Percentiles rank a stretch among this genome's conserved stretches.
Evolutionary conservation across 148 eudicot species (phyloP).

Genomic region (Rhododendron vialii): DNA sequence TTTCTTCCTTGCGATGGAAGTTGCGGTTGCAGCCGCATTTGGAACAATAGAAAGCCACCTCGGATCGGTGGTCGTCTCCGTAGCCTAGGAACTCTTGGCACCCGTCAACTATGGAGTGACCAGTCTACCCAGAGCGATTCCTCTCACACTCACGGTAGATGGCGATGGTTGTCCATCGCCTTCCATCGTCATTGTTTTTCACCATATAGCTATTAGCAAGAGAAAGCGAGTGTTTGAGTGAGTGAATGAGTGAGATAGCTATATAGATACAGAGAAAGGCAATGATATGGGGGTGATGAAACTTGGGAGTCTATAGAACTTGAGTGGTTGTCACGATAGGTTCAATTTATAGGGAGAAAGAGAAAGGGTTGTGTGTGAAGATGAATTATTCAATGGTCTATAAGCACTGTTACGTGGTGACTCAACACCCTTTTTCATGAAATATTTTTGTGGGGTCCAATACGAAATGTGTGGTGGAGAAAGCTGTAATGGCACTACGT

Average conservation of each 20-base stretch:
- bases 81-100: not conserved
- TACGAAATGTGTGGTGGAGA: no score
- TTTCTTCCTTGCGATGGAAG: not conserved
- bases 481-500: no score
- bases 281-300: not conserved
- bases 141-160: not conserved
- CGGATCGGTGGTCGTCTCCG: not conserved
- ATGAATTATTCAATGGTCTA: no score
- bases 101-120: not conserved
- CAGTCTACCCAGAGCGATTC: not conserved
- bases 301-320: no score
- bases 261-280: not conserved
- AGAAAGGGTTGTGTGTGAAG: no score
- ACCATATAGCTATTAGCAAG: not conserved
- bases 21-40: not conserved
- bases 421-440: no score
- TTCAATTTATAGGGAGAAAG: not conserved
- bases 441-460: not conserved
- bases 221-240: not conserved
- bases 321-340: not conserved
- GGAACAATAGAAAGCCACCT: not conserved
- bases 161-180: not conserved
- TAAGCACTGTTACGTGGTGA: no score
- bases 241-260: no score
- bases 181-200: no score